phyloP scores from a whole-genome alignment of 1,139 yeast species.

The Candida sanyaensis region DNA sequence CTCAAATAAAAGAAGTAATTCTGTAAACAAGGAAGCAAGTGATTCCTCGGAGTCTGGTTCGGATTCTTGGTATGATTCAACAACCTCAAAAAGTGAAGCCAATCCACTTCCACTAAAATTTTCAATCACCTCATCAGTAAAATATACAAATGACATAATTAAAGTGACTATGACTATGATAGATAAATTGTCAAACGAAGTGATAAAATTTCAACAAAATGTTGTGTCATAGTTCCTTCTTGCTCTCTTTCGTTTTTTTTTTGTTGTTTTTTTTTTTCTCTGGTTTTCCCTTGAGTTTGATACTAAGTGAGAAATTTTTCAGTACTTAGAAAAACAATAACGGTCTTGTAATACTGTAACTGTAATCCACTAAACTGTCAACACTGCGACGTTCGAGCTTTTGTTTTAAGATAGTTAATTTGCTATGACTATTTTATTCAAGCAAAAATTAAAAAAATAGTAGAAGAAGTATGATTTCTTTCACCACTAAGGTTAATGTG shows the following conservation, averaged over 20 bases:
- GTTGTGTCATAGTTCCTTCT: neutral
- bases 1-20: constrained; percentile 33
- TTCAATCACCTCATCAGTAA: constrained; percentile 29
- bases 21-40: constrained; percentile 33
- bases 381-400: too few relatives aligned
- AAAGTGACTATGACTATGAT: neutral
- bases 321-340: neutral
- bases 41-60: constrained; percentile 19
- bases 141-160: constrained; percentile 16
- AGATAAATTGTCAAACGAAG: neutral
- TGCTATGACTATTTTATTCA: too few relatives aligned
- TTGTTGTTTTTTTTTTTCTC: neutral
- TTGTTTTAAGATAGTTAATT: too few relatives aligned
- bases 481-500: neutral
- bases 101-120: constrained; percentile 32
- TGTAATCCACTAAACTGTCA: too few relatives aligned
- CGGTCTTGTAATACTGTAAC: too few relatives aligned
- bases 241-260: neutral
- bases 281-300: neutral
- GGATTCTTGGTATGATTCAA: constrained; percentile 24
- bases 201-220: neutral
- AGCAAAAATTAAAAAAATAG: too few relatives aligned
- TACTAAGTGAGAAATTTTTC: neutral
- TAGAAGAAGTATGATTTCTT: too few relatives aligned
- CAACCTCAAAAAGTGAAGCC: constrained; percentile 29